Percentiles rank a stretch among this genome's conserved stretches.
Evolutionary conservation across 768 basidiomycete genomes (phyloP).

Genomic region (Russula lepida): DNA sequence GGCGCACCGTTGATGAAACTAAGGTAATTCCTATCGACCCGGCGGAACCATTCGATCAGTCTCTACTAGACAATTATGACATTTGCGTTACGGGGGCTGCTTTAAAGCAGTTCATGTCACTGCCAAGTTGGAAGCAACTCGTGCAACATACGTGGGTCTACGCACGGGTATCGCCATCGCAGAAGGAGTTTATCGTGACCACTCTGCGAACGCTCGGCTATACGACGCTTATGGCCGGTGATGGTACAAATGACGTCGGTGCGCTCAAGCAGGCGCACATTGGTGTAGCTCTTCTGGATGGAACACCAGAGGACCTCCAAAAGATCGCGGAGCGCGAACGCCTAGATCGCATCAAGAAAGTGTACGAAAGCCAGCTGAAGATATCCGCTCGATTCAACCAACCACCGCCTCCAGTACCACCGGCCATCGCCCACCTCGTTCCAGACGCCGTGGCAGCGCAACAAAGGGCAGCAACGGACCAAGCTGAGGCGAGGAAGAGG

Average conservation of each 20-base stretch:
- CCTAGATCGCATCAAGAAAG: constrained; percentile 87
- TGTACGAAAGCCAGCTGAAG: constrained; percentile 92
- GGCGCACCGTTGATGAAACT: constrained; percentile 90
- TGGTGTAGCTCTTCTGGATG: constrained; percentile 87
- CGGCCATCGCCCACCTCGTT: constrained; percentile 76
- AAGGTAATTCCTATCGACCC: constrained; percentile 85
- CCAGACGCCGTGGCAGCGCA: constrained; percentile 91
- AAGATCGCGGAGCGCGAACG: constrained; percentile 91
- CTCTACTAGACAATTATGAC: constrained; percentile 81
- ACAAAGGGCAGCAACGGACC: constrained; percentile 61
- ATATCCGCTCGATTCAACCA: constrained; percentile 87
- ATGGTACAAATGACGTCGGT: constrained; percentile 98
- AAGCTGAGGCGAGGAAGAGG: constrained; percentile 56
- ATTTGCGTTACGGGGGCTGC: constrained; percentile 96
- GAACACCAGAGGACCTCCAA: constrained; percentile 83
- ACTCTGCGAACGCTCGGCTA: constrained; percentile 85
- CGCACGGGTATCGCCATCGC: constrained; percentile 90
- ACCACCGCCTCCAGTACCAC: constrained; percentile 88
- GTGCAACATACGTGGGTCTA: constrained; percentile 98
- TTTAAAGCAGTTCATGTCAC: constrained; percentile 74
- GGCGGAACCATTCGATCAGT: constrained; percentile 61
- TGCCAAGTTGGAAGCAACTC: constrained; percentile 66
- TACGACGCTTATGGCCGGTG: constrained; percentile 94
- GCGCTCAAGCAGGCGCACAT: constrained; percentile 98
- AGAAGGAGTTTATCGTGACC: constrained; percentile 94